These are phyloP conservation scores for Guadua angustifolia DNA, from an alignment of 176 grass and related monocot genomes.

Conservation along the genomic window DNA sequence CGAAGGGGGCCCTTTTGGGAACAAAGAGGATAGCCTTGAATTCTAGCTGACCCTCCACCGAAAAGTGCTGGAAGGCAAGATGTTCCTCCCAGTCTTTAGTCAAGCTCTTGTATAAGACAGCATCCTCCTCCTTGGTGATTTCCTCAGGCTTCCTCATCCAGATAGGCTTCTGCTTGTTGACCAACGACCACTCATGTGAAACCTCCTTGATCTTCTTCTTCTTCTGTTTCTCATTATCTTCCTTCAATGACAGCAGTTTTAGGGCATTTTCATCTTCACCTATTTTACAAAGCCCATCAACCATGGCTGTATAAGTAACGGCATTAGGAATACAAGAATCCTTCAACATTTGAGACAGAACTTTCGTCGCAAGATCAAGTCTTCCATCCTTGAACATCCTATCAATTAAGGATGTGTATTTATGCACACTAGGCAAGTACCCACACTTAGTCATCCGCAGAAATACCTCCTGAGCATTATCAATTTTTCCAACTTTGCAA, in stretches of 20 bases:
- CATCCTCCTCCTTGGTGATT: conserved; percentile 93
- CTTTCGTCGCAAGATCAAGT: conserved; percentile 92
- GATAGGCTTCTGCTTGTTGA: conserved; percentile 98
- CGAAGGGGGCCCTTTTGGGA: conserved; percentile 91
- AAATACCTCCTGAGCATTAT: conserved; percentile 89
- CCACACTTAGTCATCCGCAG: conserved; percentile 75
- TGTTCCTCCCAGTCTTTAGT: conserved; percentile 99
- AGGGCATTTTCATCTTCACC: no score
- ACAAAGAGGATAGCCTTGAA: conserved; percentile 94
- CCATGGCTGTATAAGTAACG: conserved; percentile 94
- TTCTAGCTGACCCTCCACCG: conserved; percentile 95
- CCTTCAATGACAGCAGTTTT: no score
- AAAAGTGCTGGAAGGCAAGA: conserved; percentile 92
- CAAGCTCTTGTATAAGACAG: conserved; percentile 97
- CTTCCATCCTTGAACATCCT: conserved; percentile 90
- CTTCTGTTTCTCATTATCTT: conserved; percentile 87
- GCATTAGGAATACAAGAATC: conserved; percentile 87
- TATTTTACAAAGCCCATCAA: conserved; percentile 87
- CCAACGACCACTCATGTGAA: conserved; percentile 83
- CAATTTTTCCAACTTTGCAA: conserved; percentile 83
- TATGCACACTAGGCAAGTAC: conserved; percentile 81
- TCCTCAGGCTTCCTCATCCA: conserved; percentile 99
- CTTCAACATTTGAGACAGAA: conserved; percentile 90
- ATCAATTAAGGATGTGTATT: conserved; percentile 91
- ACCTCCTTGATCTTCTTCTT: conserved; percentile 99